Evolutionary conservation across 2,329 filamentous ascomycete species (phyloP).

Genomic region (Ophiostoma pallidulum): DNA sequence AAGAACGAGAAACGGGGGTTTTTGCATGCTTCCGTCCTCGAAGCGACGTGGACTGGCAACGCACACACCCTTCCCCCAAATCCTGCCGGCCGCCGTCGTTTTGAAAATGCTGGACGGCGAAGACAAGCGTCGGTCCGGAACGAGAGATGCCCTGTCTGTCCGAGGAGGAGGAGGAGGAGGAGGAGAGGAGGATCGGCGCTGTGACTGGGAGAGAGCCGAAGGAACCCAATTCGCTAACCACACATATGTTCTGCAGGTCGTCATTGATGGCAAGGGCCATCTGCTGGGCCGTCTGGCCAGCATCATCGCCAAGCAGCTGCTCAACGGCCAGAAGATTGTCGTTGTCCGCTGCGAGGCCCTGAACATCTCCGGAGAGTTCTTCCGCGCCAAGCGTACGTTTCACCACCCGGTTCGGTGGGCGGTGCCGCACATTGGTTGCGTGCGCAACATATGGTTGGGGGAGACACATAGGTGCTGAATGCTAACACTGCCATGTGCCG

Average conservation of each 20-base stretch:
- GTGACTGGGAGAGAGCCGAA: background rate
- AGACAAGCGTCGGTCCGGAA: no score
- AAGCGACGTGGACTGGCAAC: no score
- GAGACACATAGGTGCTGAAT: background rate
- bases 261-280: slow-evolving; percentile 99
- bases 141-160: background rate
- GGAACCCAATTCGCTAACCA: slow-evolving; percentile 8
- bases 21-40: no score
- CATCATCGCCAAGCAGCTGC: slow-evolving; percentile 97
- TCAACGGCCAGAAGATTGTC: slow-evolving; percentile 98
- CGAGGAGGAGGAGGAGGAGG: background rate
- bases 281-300: slow-evolving; percentile 97
- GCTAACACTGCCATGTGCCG: no score
- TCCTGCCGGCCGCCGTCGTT: no score
- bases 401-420: no score
- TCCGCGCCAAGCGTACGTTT: slow-evolving; percentile 98
- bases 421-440: no score
- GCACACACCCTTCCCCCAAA: no score
- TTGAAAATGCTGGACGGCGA: no score
- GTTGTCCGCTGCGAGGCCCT: slow-evolving; percentile 97
- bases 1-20: no score
- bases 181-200: background rate
- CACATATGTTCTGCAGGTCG: slow-evolving; percentile 52
- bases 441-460: no score
- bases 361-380: slow-evolving; percentile 99